Evolutionary conservation across 1,284 basidiomycete species (phyloP).

Genomic region (Fomitopsis schrenkii): DNA sequence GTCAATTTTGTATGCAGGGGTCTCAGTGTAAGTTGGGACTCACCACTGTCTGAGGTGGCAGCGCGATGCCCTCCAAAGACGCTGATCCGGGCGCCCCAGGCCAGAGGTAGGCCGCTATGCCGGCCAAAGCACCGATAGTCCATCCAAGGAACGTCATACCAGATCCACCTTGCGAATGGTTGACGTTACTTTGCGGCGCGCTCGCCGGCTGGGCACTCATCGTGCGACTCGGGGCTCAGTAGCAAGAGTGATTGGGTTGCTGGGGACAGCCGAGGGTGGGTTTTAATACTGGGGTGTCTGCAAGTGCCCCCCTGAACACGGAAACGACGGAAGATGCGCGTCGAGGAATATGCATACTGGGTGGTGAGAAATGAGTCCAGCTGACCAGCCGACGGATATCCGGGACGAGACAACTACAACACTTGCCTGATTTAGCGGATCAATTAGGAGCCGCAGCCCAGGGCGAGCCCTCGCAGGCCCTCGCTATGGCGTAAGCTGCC

Average conservation of each 20-base stretch:
- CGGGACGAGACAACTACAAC: conserved; percentile 11
- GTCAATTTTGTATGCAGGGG: neutral
- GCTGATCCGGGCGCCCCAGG: neutral
- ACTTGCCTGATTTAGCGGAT: conserved; percentile 5
- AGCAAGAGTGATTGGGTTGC: neutral
- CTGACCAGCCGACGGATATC: neutral
- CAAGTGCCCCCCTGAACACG: neutral
- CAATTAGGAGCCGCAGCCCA: too few species aligned
- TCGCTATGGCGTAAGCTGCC: too few species aligned
- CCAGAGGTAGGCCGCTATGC: neutral
- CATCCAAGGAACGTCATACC: neutral
- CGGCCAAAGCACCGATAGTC: conserved; percentile 1
- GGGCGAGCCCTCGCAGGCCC: too few species aligned
- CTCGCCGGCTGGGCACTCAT: neutral
- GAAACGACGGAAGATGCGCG: neutral
- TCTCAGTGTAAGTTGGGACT: conserved; percentile 1
- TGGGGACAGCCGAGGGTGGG: neutral
- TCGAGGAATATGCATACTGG: neutral
- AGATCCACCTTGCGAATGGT: neutral
- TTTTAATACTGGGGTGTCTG: neutral
- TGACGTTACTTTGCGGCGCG: neutral
- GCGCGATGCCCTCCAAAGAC: neutral
- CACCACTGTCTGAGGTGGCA: conserved; percentile 23
- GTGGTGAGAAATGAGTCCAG: neutral
- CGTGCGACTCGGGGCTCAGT: neutral